Conservation (phyloP, 305 asterid genomes). For the Euphrasia arctica region DNA sequence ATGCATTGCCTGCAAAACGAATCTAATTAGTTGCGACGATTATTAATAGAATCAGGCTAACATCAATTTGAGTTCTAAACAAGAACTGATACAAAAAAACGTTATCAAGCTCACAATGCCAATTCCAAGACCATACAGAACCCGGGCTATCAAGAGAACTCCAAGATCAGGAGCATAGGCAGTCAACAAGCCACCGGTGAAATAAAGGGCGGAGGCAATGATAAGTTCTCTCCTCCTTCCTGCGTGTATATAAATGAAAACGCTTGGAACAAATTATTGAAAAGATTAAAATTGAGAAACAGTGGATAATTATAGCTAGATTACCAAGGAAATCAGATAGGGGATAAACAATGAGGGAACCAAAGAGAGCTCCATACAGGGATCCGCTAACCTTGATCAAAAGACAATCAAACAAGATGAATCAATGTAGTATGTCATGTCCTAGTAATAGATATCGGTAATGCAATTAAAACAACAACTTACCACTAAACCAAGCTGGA, state of each 20-base stretch:
- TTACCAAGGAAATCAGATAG: slow-evolving; percentile 94
- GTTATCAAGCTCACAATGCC: slow-evolving; percentile 64
- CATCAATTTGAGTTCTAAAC: slow-evolving; percentile 14
- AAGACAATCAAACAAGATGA: slow-evolving; percentile 23
- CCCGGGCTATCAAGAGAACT: slow-evolving; percentile 73
- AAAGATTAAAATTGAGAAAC: slow-evolving; percentile 19
- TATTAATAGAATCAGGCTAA: slow-evolving; percentile 16
- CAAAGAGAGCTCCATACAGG: slow-evolving; percentile 97
- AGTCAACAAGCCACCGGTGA: slow-evolving; percentile 67
- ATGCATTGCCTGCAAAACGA: slow-evolving; percentile 82
- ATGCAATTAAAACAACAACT: slow-evolving; percentile 22
- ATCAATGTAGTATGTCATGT: slow-evolving; percentile 17
- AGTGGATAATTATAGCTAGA: slow-evolving; percentile 6
- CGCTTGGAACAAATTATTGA: not conserved
- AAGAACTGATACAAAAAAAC: slow-evolving; percentile 14
- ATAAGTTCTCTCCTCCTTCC: slow-evolving; percentile 95
- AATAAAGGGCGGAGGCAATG: slow-evolving; percentile 66
- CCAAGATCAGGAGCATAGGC: slow-evolving; percentile 85
- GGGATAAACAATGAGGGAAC: slow-evolving; percentile 79
- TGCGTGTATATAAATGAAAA: slow-evolving; percentile 35
- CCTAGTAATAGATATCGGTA: slow-evolving; percentile 9
- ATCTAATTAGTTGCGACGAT: slow-evolving; percentile 27
- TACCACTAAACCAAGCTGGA: slow-evolving; percentile 98
- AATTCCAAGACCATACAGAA: slow-evolving; percentile 88
- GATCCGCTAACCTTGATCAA: slow-evolving; percentile 86